phyloP scores from a whole-genome alignment of 2,329 filamentous ascomycete genomes.

The Lizonia empirigonia region DNA sequence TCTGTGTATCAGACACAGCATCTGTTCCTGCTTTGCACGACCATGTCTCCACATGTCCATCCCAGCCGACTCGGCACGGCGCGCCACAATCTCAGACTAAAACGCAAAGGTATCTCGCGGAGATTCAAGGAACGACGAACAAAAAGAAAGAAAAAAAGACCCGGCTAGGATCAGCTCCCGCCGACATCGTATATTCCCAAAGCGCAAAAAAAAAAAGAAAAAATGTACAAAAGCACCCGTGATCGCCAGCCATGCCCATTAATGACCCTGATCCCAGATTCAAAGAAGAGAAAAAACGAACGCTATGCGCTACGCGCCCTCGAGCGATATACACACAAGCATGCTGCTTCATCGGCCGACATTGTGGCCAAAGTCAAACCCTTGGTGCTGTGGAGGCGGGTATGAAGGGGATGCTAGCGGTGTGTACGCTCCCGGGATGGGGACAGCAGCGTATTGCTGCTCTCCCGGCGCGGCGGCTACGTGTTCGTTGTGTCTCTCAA shows the following conservation, averaged over 20 bases:
- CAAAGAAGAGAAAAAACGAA: conserved; percentile 21
- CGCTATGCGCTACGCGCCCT: conserved; percentile 22
- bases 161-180: conserved; percentile 11
- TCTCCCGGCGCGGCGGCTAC: conserved; percentile 77
- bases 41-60: not conserved
- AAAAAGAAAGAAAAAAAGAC: conserved; percentile 3
- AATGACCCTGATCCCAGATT: conserved; percentile 29
- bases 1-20: not conserved
- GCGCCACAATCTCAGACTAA: not conserved
- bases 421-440: conserved; percentile 84
- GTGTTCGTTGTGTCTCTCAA: conserved; percentile 64
- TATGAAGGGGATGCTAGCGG: conserved; percentile 53
- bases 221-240: conserved; percentile 35
- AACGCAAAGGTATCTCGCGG: conserved; percentile 20
- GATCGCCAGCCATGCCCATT: conserved; percentile 26
- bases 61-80: conserved; percentile 1
- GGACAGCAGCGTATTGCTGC: conserved; percentile 81
- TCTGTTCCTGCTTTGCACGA: not conserved
- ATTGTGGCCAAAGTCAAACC: conserved; percentile 49
- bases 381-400: conserved; percentile 39
- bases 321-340: conserved; percentile 17
- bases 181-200: conserved; percentile 18
- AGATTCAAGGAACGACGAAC: conserved; percentile 16
- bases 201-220: too few relatives aligned
- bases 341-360: conserved; percentile 31